A percentile compares a stretch with the other conserved stretches of the same genome.
These are phyloP conservation scores for Coemansia sp. DNA, from an alignment of 192 early-diverging fungal species.

Conservation along the genomic window DNA sequence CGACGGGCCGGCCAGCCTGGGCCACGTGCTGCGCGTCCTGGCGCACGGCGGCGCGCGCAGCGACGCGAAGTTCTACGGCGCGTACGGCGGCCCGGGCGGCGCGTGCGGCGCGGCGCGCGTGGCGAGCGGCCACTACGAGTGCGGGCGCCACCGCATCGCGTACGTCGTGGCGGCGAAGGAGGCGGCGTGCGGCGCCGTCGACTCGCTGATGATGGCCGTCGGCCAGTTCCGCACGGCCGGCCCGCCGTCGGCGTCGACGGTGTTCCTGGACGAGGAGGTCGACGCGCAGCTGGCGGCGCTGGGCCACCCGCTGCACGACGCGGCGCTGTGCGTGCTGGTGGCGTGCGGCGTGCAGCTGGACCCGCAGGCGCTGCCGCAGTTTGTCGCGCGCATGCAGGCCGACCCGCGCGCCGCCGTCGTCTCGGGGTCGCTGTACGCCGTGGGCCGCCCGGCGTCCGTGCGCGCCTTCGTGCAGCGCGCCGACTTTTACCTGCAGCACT, in stretches of 20 bases:
- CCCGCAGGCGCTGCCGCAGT: slow-evolving; percentile 44
- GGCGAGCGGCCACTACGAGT: slow-evolving; percentile 91
- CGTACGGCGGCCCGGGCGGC: slow-evolving; percentile 31
- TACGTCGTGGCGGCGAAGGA: slow-evolving; percentile 92
- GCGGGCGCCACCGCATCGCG: slow-evolving; percentile 83
- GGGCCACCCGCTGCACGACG: slow-evolving; percentile 20
- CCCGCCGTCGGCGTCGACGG: slow-evolving; percentile 16
- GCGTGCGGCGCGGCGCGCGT: slow-evolving; percentile 55
- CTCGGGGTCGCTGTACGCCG: slow-evolving; percentile 43
- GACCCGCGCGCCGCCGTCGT: slow-evolving; percentile 26
- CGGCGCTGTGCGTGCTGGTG: slow-evolving; percentile 36
- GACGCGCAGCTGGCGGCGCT: slow-evolving; percentile 39
- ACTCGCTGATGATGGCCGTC: slow-evolving; percentile 53
- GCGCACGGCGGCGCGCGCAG: slow-evolving; percentile 36
- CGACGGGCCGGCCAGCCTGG: slow-evolving; percentile 32
- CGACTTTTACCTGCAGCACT: slow-evolving; percentile 46
- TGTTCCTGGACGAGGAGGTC: slow-evolving; percentile 51
- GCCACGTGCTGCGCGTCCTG: slow-evolving; percentile 31
- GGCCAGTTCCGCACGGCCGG: slow-evolving; percentile 42
- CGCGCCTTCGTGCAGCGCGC: slow-evolving; percentile 36
- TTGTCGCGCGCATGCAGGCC: slow-evolving; percentile 47
- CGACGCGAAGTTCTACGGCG: slow-evolving; percentile 50
- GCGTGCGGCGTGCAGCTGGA: slow-evolving; percentile 44
- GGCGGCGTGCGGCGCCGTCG: slow-evolving; percentile 36
- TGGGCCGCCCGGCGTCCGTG: slow-evolving; percentile 37